Percentiles rank a stretch among this genome's conserved stretches.
Conservation (phyloP, 2,329 filamentous ascomycete genomes). For the Fusarium concolor region DNA sequence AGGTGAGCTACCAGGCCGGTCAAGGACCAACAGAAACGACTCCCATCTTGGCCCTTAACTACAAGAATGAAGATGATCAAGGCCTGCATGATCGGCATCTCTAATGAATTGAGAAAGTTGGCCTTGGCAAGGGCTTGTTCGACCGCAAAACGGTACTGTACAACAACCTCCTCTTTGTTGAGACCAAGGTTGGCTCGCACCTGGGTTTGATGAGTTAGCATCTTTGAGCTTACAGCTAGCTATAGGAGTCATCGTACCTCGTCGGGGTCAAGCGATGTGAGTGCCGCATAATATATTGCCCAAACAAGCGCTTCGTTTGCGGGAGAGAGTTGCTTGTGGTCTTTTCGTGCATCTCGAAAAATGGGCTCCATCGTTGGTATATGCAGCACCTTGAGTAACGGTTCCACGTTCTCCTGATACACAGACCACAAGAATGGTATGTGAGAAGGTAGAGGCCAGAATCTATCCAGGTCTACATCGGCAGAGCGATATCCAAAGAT, state of each 20-base stretch:
- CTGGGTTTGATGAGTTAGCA: constrained; percentile 16
- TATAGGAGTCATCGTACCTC: constrained; percentile 57
- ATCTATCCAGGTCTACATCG: constrained; percentile 72
- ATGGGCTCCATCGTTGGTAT: constrained; percentile 72
- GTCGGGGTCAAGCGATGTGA: constrained; percentile 69
- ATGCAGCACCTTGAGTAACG: constrained; percentile 77
- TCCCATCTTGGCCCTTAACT: constrained; percentile 59
- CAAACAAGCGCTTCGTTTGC: constrained; percentile 73
- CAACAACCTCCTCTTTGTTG: constrained; percentile 58
- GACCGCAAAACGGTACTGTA: constrained; percentile 64
- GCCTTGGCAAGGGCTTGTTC: constrained; percentile 69
- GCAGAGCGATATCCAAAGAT: constrained; percentile 78
- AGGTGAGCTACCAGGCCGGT: constrained; percentile 69
- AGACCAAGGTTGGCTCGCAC: constrained; percentile 56
- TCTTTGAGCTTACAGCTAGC: background rate
- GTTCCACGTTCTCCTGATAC: constrained; percentile 80
- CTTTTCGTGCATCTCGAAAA: constrained; percentile 70
- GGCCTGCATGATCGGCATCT: constrained; percentile 68
- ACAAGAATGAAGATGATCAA: constrained; percentile 67
- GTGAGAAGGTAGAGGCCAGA: constrained; percentile 75
- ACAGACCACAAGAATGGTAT: constrained; percentile 76
- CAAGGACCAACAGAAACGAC: constrained; percentile 70
- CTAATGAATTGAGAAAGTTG: constrained; percentile 67
- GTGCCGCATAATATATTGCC: constrained; percentile 68
- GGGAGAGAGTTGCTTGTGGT: constrained; percentile 67